These are phyloP conservation scores for Lasiodiplodia citricola DNA, from an alignment of 2,329 filamentous ascomycete genomes.

Conservation along the genomic window DNA sequence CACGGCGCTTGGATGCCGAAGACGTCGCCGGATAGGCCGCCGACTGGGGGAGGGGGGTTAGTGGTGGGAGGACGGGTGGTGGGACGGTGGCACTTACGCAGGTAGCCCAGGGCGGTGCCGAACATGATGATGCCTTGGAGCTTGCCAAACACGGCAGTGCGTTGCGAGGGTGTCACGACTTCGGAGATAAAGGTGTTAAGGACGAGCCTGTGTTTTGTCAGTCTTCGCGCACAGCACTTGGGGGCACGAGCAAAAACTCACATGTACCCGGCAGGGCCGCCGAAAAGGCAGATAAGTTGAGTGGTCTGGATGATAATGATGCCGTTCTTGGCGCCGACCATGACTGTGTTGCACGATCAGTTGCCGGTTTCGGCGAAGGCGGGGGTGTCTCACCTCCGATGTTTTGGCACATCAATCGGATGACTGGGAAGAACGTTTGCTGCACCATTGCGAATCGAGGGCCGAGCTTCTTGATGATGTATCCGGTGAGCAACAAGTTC, in stretches of 20 bases:
- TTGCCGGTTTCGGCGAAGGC: not conserved
- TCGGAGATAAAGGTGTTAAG: constrained; percentile 73
- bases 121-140: constrained; percentile 72
- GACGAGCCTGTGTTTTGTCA: constrained; percentile 59
- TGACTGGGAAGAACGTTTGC: constrained; percentile 68
- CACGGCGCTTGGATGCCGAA: constrained; percentile 71
- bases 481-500: constrained; percentile 71
- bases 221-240: not conserved
- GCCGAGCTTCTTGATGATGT: constrained; percentile 69
- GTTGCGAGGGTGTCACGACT: constrained; percentile 62
- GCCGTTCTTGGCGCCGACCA: constrained; percentile 64
- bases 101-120: constrained; percentile 67
- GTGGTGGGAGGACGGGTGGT: not conserved
- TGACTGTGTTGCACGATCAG: constrained; percentile 45
- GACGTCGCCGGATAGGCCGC: constrained; percentile 67
- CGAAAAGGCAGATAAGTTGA: constrained; percentile 71
- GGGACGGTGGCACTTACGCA: constrained; percentile 37
- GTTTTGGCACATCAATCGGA: constrained; percentile 68
- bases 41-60: constrained; percentile 43
- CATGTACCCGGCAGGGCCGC: constrained; percentile 67
- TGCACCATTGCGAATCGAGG: constrained; percentile 66
- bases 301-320: constrained; percentile 71
- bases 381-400: constrained; percentile 49
- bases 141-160: constrained; percentile 69
- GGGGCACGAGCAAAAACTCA: not conserved